Conservation (phyloP, 192 early-diverging fungal species). For the Coemansia sp. region DNA sequence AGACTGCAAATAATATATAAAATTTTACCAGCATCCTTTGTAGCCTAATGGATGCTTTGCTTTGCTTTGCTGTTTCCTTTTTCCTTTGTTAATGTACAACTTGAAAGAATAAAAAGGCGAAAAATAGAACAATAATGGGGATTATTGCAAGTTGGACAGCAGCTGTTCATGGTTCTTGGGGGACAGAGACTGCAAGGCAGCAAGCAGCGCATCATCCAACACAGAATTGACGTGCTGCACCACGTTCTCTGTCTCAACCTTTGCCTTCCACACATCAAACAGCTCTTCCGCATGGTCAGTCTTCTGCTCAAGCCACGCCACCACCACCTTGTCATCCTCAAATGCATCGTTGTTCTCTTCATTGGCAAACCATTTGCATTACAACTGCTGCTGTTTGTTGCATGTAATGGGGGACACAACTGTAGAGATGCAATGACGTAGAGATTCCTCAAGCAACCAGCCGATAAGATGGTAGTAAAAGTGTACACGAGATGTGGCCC, state of each 20-base stretch:
- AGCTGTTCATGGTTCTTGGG: constrained; percentile 39
- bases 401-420: constrained; percentile 42
- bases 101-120: constrained; percentile 1
- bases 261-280: constrained; percentile 15
- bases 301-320: constrained; percentile 61
- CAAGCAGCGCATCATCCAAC: constrained; percentile 38
- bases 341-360: constrained; percentile 39
- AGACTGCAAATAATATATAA: too few species aligned
- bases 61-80: too few species aligned
- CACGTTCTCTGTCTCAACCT: constrained; percentile 6
- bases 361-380: constrained; percentile 63
- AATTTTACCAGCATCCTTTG: too few species aligned
- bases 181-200: constrained; percentile 34
- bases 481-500: constrained; percentile 74
- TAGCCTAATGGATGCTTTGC: too few species aligned
- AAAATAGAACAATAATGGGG: constrained; percentile 1
- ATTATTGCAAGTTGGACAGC: constrained; percentile 26
- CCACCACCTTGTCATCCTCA: constrained; percentile 58
- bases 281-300: neutral
- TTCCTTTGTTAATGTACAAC: too few species aligned
- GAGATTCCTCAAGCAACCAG: constrained; percentile 76
- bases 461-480: constrained; percentile 93
- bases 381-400: constrained; percentile 47
- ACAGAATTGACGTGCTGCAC: constrained; percentile 9
- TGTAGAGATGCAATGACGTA: constrained; percentile 56